Conservation (phyloP, 169 alveolate genomes). For the Plasmodium adleri region DNA sequence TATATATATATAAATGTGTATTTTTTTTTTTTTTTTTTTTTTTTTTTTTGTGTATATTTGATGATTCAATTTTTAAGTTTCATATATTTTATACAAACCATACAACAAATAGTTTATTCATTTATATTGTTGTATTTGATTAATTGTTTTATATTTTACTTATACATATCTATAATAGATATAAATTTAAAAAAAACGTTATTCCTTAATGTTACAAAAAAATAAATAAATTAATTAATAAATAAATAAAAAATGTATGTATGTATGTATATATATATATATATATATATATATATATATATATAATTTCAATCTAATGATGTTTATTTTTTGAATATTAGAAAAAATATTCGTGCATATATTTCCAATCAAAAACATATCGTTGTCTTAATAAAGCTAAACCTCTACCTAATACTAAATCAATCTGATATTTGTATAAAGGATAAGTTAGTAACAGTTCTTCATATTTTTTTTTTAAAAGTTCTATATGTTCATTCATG, state of each 20-base stretch:
- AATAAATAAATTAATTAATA: too few relatives aligned
- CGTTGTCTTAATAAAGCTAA: conserved; percentile 58
- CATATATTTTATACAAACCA: neutral
- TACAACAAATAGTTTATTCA: too few relatives aligned
- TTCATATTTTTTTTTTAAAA: conserved; percentile 56
- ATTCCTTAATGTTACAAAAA: too few relatives aligned
- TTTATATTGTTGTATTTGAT: too few relatives aligned
- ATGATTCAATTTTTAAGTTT: neutral
- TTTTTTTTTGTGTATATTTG: too few relatives aligned
- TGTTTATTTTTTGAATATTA: neutral
- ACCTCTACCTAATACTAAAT: conserved; percentile 63
- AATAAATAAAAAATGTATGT: neutral
- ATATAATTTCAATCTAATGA: neutral
- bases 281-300: neutral
- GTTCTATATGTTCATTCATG: conserved; percentile 56
- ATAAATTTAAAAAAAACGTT: too few relatives aligned
- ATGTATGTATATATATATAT: neutral
- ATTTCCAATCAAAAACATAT: conserved; percentile 55
- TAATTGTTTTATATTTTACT: too few relatives aligned
- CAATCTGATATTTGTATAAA: conserved; percentile 51
- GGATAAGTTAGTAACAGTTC: conserved; percentile 39
- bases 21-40: too few relatives aligned
- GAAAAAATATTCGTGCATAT: conserved; percentile 70
- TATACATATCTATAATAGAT: too few relatives aligned
- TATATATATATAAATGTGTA: too few relatives aligned